Percentiles rank a stretch among this genome's conserved stretches.
Conservation (phyloP, 192 early-diverging fungal species). For the Coemansia javaensis region DNA sequence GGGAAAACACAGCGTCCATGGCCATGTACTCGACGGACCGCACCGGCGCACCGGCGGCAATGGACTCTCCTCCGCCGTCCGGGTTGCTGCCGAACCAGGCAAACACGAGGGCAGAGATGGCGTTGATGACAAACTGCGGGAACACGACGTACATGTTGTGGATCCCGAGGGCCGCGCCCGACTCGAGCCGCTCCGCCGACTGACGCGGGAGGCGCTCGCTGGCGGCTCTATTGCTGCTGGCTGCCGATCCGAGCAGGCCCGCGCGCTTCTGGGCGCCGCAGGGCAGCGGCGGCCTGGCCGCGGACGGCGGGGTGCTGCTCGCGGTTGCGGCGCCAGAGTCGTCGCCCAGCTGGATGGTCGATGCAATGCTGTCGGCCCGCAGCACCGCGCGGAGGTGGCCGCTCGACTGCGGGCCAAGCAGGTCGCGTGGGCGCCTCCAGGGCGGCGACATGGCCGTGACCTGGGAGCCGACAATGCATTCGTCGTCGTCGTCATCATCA, state of each 20-base stretch:
- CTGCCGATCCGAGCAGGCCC: not conserved
- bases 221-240: not conserved
- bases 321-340: not conserved
- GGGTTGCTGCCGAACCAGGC: constrained; percentile 23
- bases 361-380: constrained; percentile 37
- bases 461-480: constrained; percentile 24
- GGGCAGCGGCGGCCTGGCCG: not conserved
- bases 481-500: constrained; percentile 21
- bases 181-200: constrained; percentile 20
- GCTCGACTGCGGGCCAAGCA: not conserved
- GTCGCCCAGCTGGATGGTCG: constrained; percentile 26
- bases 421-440: constrained; percentile 10
- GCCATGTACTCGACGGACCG: constrained; percentile 44
- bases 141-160: constrained; percentile 97
- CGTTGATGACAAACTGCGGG: constrained; percentile 79
- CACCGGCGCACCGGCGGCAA: not conserved
- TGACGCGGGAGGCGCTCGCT: not conserved
- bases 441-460: constrained; percentile 6
- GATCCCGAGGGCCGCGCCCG: constrained; percentile 81
- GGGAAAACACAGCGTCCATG: constrained; percentile 7
- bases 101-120: constrained; percentile 40
- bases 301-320: not conserved
- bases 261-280: not conserved
- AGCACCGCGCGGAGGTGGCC: not conserved
- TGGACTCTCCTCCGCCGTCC: not conserved